Evolutionary conservation across 2,329 filamentous ascomycete genomes (phyloP), one percentile per base, ranked within the genome.

Genomic region (Pseudocercospora cruenta): DNA sequence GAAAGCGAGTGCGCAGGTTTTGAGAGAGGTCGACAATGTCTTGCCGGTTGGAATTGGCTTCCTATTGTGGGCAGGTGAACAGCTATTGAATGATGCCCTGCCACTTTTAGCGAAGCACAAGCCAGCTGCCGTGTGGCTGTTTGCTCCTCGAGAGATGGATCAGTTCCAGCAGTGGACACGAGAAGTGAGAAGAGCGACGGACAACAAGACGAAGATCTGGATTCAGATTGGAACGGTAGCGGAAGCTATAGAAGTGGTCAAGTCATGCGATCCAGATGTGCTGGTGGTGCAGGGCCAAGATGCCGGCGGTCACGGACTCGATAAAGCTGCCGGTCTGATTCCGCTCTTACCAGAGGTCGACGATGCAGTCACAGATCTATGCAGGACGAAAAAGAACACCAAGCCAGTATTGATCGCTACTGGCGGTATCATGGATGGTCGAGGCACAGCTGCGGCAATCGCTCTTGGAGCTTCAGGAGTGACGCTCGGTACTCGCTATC

Each of bases 101-200:
- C 83, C 84, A 1, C 69, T 90, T 12, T 78, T 91, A 19, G 73
- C 74, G 24, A 78, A 80, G 66, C 71, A 72, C 64, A 66, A 60
- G n/a, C 88, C 88, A 1, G 84, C 83, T 2, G 88, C 87, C 0
- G 81, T 89, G 8, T 91, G 89, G 89, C 82, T 91, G 55, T 91
- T 91, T 72, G 89, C 88, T 2, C 87, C 88, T 1, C 78, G 80
- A 4, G 75, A 81, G 24, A 74, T 79, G 21, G 78, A 80, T 16
- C 76, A 75, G 51, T 73, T 78, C 62, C 62, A 60, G 24, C 75
- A 59, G 51, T 81, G 75, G 78, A 73, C 74, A 22, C 67, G 60
- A 28, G 73, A 74, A 24, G 74, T 73, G 8, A 73, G 79, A 24
- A 58, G 67, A 4, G 76, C 69, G 10, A 78, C 78, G 72, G 47